phyloP scores from a whole-genome alignment of 495 filamentous ascomycete genomes.

The Lentithecium fluviatile region DNA sequence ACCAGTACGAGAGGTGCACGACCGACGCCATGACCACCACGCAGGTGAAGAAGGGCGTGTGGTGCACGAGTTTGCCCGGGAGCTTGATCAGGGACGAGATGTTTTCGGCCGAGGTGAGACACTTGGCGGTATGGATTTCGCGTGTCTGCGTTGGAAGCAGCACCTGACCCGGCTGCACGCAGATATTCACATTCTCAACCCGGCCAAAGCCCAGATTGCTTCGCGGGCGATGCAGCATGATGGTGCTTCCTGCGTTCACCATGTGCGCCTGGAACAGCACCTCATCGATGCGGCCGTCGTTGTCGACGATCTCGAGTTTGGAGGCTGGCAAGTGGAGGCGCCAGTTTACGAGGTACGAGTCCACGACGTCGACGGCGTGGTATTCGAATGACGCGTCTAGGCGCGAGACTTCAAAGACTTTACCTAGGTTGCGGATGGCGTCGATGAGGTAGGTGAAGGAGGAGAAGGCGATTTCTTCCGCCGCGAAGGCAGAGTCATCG shows the following conservation, averaged over 20 bases:
- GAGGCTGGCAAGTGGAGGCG: conserved; percentile 71
- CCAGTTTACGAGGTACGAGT: conserved; percentile 80
- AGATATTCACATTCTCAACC: conserved; percentile 36
- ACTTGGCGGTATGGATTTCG: conserved; percentile 69
- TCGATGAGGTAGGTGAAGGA: conserved; percentile 74
- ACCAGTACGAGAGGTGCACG: conserved; percentile 62
- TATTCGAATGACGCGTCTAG: conserved; percentile 29
- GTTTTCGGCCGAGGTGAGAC: conserved; percentile 71
- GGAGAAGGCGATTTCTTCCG: conserved; percentile 65
- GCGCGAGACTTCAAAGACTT: conserved; percentile 59
- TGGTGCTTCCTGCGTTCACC: conserved; percentile 69
- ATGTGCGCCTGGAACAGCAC: conserved; percentile 91
- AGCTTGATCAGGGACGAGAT: conserved; percentile 77
- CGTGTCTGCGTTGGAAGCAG: conserved; percentile 32
- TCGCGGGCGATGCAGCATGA: conserved; percentile 72
- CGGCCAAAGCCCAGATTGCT: conserved; percentile 43
- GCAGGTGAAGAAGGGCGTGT: conserved; percentile 89
- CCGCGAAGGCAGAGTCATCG: conserved; percentile 58
- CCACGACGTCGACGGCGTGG: conserved; percentile 53
- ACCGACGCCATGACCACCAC: conserved; percentile 63
- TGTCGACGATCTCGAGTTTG: conserved; percentile 70
- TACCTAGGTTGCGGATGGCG: conserved; percentile 62
- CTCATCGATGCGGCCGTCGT: conserved; percentile 72
- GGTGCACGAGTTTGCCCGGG: conserved; percentile 66
- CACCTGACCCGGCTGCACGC: conserved; percentile 32